These are phyloP conservation scores for Euphrasia confusa DNA, from an alignment of 257 asterid species.

Conservation along the genomic window DNA sequence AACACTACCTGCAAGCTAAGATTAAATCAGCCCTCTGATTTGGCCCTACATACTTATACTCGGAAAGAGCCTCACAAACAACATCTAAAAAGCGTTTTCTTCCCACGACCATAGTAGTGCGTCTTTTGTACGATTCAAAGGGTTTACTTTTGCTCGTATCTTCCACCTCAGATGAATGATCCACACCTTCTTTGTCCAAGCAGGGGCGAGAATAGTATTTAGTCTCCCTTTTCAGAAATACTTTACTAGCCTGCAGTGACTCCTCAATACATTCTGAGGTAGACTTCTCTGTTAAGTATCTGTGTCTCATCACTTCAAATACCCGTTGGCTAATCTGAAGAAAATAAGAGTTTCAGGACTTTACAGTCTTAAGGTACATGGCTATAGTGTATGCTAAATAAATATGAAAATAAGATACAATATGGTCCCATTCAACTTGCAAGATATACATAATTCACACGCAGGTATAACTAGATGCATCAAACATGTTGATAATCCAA, in stretches of 20 bases:
- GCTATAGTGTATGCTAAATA: constrained; percentile 1
- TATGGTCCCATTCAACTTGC: constrained; percentile 6
- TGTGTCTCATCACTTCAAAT: constrained; percentile 63
- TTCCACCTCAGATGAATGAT: constrained; percentile 29
- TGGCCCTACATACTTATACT: constrained; percentile 92
- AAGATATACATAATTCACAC: background rate
- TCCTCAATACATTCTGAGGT: constrained; percentile 37
- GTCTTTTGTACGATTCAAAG: constrained; percentile 85
- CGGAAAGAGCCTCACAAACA: constrained; percentile 80
- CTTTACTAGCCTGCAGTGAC: constrained; percentile 34
- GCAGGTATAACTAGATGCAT: constrained; percentile 6
- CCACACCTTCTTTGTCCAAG: constrained; percentile 34
- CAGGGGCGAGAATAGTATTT: constrained; percentile 28
- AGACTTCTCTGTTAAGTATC: constrained; percentile 38
- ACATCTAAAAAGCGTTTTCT: constrained; percentile 70
- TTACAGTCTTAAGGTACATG: constrained; percentile 5
- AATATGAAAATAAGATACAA: background rate
- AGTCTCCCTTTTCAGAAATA: constrained; percentile 40
- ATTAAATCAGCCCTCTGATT: constrained; percentile 91
- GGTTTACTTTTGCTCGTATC: constrained; percentile 47
- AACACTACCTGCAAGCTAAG: constrained; percentile 88
- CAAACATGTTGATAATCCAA: background rate
- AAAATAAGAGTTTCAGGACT: constrained; percentile 18
- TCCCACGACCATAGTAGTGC: constrained; percentile 68
- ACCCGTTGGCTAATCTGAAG: constrained; percentile 83